Conservation (phyloP, 1,139 yeast species). For the Pichia sorboxylosa region DNA sequence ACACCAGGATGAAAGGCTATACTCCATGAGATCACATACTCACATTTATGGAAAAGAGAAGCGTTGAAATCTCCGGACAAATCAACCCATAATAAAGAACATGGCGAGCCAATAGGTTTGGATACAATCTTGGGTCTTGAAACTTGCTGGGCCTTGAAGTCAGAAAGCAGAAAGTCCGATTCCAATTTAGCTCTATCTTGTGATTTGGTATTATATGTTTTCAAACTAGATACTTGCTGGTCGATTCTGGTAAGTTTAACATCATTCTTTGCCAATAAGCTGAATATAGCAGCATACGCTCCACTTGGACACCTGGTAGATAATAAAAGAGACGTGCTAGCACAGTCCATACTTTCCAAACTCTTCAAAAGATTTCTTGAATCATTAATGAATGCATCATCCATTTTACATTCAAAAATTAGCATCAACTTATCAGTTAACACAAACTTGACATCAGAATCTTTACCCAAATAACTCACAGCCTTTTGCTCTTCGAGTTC, state of each 20-base stretch:
- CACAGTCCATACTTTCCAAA: slow-evolving; percentile 28
- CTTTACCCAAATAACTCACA: slow-evolving; percentile 38
- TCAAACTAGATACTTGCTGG: slow-evolving; percentile 30
- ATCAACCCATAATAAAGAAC: slow-evolving; percentile 66
- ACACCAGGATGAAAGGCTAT: slow-evolving; percentile 64
- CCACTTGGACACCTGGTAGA: slow-evolving; percentile 51
- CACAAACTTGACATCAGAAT: slow-evolving; percentile 37
- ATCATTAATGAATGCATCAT: slow-evolving; percentile 32
- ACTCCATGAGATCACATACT: slow-evolving; percentile 36
- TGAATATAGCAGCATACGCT: slow-evolving; percentile 43
- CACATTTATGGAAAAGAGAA: slow-evolving; percentile 46
- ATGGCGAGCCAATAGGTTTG: slow-evolving; percentile 50
- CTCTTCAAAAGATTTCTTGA: slow-evolving; percentile 35
- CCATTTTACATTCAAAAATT: slow-evolving; percentile 31
- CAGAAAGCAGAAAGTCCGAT: slow-evolving; percentile 42
- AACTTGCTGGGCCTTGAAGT: slow-evolving; percentile 4
- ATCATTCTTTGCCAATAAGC: slow-evolving; percentile 29
- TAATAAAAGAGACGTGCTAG: slow-evolving; percentile 41
- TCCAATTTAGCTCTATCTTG: slow-evolving; percentile 51
- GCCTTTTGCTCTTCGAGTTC: slow-evolving; percentile 44
- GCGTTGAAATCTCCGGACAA: slow-evolving; percentile 47
- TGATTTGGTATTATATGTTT: slow-evolving; percentile 51
- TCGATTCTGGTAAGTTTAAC: slow-evolving; percentile 42
- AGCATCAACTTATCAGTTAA: slow-evolving; percentile 47
- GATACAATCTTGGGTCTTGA: slow-evolving; percentile 17